Evolutionary conservation across 305 asterid species (phyloP).

Genomic region (Fraxinus velutina): DNA sequence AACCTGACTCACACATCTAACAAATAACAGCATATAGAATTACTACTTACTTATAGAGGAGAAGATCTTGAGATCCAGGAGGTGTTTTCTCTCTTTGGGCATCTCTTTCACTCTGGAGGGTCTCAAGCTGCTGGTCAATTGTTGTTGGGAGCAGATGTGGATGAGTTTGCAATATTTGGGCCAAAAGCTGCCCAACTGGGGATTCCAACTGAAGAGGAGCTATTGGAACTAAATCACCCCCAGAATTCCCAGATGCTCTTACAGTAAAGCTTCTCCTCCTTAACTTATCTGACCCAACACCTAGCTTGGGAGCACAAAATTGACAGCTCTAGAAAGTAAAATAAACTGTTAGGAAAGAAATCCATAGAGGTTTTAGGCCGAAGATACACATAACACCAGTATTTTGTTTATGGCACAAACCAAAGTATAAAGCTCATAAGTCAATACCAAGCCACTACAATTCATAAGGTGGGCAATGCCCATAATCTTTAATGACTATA

Average conservation of each 20-base stretch:
- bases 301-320: slow-evolving; percentile 47
- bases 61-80: slow-evolving; percentile 56
- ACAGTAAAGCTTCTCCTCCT: slow-evolving; percentile 46
- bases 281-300: slow-evolving; percentile 44
- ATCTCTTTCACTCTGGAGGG: slow-evolving; percentile 68
- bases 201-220: slow-evolving; percentile 83
- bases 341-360: slow-evolving; percentile 17
- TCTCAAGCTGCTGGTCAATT: slow-evolving; percentile 87
- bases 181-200: slow-evolving; percentile 77
- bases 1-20: neutral
- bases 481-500: neutral
- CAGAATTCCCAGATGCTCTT: slow-evolving; percentile 62
- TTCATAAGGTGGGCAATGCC: neutral
- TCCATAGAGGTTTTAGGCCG: slow-evolving; percentile 13
- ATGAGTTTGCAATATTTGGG: slow-evolving; percentile 61
- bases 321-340: slow-evolving; percentile 44
- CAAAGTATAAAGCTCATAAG: slow-evolving; percentile 5
- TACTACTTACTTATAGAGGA: slow-evolving; percentile 63
- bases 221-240: slow-evolving; percentile 49
- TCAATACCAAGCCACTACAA: neutral
- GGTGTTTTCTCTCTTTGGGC: slow-evolving; percentile 38
- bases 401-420: slow-evolving; percentile 5
- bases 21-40: neutral
- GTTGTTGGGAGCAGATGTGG: slow-evolving; percentile 78
- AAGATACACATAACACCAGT: slow-evolving; percentile 2